Evolutionary conservation across 441 rosid species (phyloP).

Genomic region (Adansonia grandidieri): DNA sequence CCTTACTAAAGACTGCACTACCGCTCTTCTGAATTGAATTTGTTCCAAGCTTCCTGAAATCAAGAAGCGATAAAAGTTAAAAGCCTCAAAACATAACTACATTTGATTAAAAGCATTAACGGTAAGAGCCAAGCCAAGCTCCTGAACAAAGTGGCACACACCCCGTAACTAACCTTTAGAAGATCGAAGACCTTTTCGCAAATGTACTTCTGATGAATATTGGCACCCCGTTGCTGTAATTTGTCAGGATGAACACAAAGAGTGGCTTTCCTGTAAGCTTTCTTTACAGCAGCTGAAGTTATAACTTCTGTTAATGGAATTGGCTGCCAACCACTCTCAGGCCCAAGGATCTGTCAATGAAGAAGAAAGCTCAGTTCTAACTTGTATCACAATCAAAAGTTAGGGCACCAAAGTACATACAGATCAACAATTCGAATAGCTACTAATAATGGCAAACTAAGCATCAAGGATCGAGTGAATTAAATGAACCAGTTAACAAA

Average conservation of each 20-base stretch:
- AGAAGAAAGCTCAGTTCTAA: background rate
- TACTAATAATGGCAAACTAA: too few relatives aligned
- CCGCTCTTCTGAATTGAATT: conserved; percentile 88
- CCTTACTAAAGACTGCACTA: conserved; percentile 30
- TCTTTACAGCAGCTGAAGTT: background rate
- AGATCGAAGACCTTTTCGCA: background rate
- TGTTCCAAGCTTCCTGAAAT: conserved; percentile 92
- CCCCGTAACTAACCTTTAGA: background rate
- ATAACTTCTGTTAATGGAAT: background rate
- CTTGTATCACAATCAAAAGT: background rate
- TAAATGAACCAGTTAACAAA: background rate
- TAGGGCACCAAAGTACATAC: background rate
- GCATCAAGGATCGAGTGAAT: too few relatives aligned
- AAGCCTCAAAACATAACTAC: background rate
- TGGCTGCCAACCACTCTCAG: background rate
- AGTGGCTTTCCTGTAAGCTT: background rate
- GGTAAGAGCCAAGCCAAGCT: background rate
- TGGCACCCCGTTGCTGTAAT: background rate
- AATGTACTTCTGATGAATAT: background rate
- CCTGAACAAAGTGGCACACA: background rate
- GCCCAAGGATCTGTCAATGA: background rate
- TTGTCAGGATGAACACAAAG: background rate
- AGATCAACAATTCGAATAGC: too few relatives aligned
- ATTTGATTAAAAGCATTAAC: too few relatives aligned
- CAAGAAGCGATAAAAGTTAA: conserved; percentile 19